These are phyloP conservation scores for Russula olivacea DNA, from an alignment of 768 basidiomycete species.

Conservation along the genomic window DNA sequence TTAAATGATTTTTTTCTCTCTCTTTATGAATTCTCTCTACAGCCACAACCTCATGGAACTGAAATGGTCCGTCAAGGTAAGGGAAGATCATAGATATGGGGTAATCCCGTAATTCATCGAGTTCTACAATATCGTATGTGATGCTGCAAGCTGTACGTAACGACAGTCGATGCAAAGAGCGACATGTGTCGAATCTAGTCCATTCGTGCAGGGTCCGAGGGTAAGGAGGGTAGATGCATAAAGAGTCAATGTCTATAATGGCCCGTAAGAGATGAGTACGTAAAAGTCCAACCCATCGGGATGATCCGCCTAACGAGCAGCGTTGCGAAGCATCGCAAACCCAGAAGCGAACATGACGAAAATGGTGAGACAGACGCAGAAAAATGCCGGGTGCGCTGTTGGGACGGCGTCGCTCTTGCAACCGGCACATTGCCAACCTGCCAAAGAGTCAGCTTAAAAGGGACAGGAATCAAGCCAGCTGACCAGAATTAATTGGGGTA, in stretches of 20 bases:
- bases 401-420: slow-evolving; percentile 41
- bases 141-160: slow-evolving; percentile 11
- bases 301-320: slow-evolving; percentile 24
- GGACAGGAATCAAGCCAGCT: slow-evolving; percentile 21
- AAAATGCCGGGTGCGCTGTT: slow-evolving; percentile 47
- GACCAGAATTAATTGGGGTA: slow-evolving; percentile 54
- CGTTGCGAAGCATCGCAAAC: slow-evolving; percentile 46
- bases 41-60: not conserved
- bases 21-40: not conserved
- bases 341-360: slow-evolving; percentile 65
- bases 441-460: not conserved
- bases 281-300: slow-evolving; percentile 7
- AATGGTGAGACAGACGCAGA: slow-evolving; percentile 49
- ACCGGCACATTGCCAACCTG: slow-evolving; percentile 53
- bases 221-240: not conserved
- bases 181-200: slow-evolving; percentile 6
- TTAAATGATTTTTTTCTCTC: not conserved
- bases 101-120: slow-evolving; percentile 1
- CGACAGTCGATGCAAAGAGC: slow-evolving; percentile 8
- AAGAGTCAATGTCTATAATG: slow-evolving; percentile 17
- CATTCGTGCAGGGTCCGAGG: slow-evolving; percentile 4
- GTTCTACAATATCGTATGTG: slow-evolving; percentile 15
- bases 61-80: not conserved
- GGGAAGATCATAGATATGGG: not conserved
- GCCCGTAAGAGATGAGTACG: not conserved